A percentile compares a stretch with the other conserved stretches of the same genome.
These are phyloP conservation scores for Fusarium kyushuense DNA, from an alignment of 2,329 filamentous ascomycete genomes.

Conservation along the genomic window DNA sequence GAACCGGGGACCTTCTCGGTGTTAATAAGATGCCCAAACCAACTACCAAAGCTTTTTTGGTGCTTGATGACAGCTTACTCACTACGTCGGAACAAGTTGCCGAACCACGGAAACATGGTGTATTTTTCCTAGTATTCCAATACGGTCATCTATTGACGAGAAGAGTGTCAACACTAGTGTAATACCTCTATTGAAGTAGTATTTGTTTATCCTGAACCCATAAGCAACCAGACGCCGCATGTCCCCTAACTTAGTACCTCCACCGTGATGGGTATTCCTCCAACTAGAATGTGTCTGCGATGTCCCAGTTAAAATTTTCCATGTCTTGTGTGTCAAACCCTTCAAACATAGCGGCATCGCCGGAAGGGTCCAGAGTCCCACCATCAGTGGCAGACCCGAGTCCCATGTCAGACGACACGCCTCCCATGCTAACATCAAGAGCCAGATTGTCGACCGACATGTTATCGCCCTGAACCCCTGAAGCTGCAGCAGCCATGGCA, in stretches of 20 bases:
- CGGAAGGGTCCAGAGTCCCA: slow-evolving; percentile 49
- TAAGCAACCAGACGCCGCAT: slow-evolving; percentile 15
- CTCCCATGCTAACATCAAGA: slow-evolving; percentile 61
- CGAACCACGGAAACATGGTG: neutral
- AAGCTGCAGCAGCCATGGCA: slow-evolving; percentile 59
- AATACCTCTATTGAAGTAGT: neutral
- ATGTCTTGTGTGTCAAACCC: slow-evolving; percentile 55
- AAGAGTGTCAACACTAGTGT: neutral
- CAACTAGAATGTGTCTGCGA: slow-evolving; percentile 13
- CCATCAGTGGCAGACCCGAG: slow-evolving; percentile 53
- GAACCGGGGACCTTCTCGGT: slow-evolving; percentile 32
- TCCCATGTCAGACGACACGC: slow-evolving; percentile 54
- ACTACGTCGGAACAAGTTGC: neutral
- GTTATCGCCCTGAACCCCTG: slow-evolving; percentile 55
- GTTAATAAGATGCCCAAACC: slow-evolving; percentile 34
- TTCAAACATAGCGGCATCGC: slow-evolving; percentile 57
- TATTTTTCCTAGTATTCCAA: neutral
- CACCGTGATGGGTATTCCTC: neutral
- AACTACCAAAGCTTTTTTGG: slow-evolving; percentile 14
- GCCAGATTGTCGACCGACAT: slow-evolving; percentile 58
- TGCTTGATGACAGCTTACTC: neutral
- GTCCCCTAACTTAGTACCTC: neutral
- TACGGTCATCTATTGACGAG: neutral
- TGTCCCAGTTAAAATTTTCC: slow-evolving; percentile 49
- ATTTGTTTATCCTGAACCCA: slow-evolving; percentile 9